Conservation (phyloP, 306 rosid species). For the Prunus davidiana region DNA sequence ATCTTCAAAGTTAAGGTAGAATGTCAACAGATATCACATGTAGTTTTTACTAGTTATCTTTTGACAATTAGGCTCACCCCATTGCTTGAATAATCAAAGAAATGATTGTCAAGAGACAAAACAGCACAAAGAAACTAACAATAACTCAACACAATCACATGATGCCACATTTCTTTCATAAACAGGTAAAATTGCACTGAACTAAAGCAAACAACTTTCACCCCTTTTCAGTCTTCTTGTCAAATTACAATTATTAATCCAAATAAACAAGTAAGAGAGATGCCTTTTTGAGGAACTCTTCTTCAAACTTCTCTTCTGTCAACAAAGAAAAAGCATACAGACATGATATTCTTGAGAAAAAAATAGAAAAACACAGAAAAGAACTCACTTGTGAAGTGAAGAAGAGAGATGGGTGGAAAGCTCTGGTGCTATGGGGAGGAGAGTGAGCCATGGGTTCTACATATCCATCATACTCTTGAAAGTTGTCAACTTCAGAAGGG, state of each 20-base stretch:
- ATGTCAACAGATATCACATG: background rate
- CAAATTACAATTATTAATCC: background rate
- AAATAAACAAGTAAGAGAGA: background rate
- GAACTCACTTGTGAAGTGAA: slow-evolving; percentile 26
- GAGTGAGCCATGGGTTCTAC: slow-evolving; percentile 27
- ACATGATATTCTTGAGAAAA: background rate
- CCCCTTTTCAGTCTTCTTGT: background rate
- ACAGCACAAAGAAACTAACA: background rate
- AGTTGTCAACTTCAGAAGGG: slow-evolving; percentile 28
- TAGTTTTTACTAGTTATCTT: background rate
- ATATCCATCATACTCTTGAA: slow-evolving; percentile 18
- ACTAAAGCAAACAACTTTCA: slow-evolving; percentile 10
- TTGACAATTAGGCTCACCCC: background rate
- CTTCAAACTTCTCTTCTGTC: background rate
- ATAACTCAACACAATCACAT: no score
- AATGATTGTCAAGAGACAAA: background rate
- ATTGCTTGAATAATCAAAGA: background rate
- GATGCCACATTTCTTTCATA: background rate
- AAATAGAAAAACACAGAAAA: background rate
- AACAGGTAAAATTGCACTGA: background rate
- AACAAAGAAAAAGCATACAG: background rate
- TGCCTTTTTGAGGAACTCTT: background rate
- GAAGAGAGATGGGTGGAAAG: slow-evolving; percentile 6
- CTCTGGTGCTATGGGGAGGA: slow-evolving; percentile 8
- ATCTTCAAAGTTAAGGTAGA: background rate